phyloP scores from a whole-genome alignment of 2,329 filamentous ascomycete species.

The Microsporum audouinii region DNA sequence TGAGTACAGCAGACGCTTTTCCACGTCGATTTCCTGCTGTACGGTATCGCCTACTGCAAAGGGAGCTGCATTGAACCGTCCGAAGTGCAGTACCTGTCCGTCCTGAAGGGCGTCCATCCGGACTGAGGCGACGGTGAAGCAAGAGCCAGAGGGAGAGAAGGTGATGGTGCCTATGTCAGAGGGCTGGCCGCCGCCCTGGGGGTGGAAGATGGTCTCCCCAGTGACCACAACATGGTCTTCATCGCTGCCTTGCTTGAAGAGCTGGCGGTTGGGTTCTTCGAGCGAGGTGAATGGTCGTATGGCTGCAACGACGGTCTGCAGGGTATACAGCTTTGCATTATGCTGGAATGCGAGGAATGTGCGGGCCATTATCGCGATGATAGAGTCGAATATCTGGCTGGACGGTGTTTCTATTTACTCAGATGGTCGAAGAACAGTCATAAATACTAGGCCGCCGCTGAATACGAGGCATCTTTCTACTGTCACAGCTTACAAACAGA shows the following conservation, averaged over 20 bases:
- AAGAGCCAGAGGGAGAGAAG: conserved; percentile 15
- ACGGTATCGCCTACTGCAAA: conserved; percentile 33
- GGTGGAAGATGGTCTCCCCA: conserved; percentile 59
- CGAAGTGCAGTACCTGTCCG: conserved; percentile 55
- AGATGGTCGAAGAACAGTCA: too few relatives aligned
- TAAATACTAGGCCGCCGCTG: too few relatives aligned
- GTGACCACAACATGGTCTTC: conserved; percentile 50
- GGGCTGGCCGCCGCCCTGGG: conserved; percentile 64
- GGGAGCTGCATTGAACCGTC: conserved; percentile 38
- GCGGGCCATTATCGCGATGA: neutral
- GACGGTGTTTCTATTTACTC: too few relatives aligned
- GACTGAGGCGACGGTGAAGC: conserved; percentile 46
- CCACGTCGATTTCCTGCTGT: conserved; percentile 48
- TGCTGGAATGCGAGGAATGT: conserved; percentile 25
- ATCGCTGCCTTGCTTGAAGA: conserved; percentile 48
- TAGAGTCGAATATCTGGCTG: too few relatives aligned
- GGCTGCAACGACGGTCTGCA: conserved; percentile 37
- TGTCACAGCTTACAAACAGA: too few relatives aligned
- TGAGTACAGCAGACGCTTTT: conserved; percentile 53
- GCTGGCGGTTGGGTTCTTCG: conserved; percentile 39
- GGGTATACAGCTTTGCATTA: conserved; percentile 31
- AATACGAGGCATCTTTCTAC: too few relatives aligned
- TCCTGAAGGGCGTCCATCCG: conserved; percentile 43
- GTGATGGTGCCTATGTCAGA: conserved; percentile 52
- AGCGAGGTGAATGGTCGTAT: conserved; percentile 42